Conservation (phyloP, 805 yeast genomes). For the Jamesozyma spencerorum region DNA sequence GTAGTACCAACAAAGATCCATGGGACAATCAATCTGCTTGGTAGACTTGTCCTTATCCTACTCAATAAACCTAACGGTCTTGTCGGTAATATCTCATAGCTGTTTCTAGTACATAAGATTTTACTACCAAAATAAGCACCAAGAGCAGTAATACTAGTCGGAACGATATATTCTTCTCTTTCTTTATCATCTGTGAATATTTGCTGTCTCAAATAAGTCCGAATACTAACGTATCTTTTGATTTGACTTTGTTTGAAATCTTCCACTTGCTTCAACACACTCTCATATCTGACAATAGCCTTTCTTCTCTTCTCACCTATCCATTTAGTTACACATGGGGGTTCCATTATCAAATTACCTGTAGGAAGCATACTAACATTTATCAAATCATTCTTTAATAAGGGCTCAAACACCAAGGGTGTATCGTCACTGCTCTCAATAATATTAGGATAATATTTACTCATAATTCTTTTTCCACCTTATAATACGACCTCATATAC, state of each 20-base stretch:
- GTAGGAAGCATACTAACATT: slow-evolving; percentile 7
- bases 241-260: background rate
- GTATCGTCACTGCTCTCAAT: background rate
- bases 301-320: slow-evolving; percentile 3
- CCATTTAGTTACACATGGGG: slow-evolving; percentile 7
- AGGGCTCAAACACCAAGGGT: slow-evolving; percentile 3
- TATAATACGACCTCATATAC: too few species aligned
- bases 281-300: slow-evolving; percentile 5
- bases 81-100: background rate
- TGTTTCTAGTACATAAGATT: slow-evolving; percentile 16
- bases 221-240: background rate
- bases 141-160: slow-evolving; percentile 19
- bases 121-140: slow-evolving; percentile 25
- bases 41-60: slow-evolving; percentile 16
- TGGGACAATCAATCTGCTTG: slow-evolving; percentile 18
- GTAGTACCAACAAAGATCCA: slow-evolving; percentile 16
- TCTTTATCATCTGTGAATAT: slow-evolving; percentile 20
- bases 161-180: slow-evolving; percentile 17
- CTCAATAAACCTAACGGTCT: slow-evolving; percentile 6
- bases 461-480: background rate
- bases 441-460: background rate
- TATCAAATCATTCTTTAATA: background rate
- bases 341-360: slow-evolving; percentile 14
- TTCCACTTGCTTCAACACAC: slow-evolving; percentile 5
- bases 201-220: slow-evolving; percentile 10